Evolutionary conservation across 208 protist species (phyloP).

Genomic region (Novymonas esmeraldas): DNA sequence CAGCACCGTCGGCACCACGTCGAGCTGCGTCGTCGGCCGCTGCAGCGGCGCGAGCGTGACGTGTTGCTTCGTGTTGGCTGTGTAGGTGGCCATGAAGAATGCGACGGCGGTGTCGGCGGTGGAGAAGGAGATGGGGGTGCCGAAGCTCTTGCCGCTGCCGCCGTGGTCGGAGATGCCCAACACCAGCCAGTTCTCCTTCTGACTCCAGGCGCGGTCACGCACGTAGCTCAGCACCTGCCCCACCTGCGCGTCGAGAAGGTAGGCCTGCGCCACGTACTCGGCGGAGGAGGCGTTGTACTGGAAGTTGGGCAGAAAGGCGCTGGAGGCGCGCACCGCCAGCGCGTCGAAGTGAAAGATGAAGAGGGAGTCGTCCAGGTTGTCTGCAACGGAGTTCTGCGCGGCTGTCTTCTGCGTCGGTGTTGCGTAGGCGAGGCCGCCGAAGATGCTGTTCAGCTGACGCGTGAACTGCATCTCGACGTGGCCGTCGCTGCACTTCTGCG

Average conservation of each 20-base stretch:
- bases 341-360: constrained; percentile 77
- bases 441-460: constrained; percentile 42
- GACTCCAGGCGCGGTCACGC: constrained; percentile 42
- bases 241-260: constrained; percentile 70
- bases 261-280: constrained; percentile 65
- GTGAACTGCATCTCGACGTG: constrained; percentile 49
- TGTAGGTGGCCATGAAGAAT: constrained; percentile 73
- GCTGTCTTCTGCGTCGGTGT: constrained; percentile 30
- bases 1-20: constrained; percentile 75
- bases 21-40: constrained; percentile 58
- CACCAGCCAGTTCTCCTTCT: constrained; percentile 86
- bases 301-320: constrained; percentile 48
- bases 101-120: constrained; percentile 41
- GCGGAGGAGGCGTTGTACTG: constrained; percentile 48
- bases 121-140: constrained; percentile 44
- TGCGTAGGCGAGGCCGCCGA: constrained; percentile 50
- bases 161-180: constrained; percentile 71
- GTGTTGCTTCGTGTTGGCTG: constrained; percentile 42
- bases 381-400: constrained; percentile 37
- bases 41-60: constrained; percentile 40
- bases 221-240: constrained; percentile 71
- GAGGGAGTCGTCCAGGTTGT: constrained; percentile 53
- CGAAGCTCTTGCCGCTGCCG: constrained; percentile 53
- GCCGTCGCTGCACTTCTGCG: constrained; percentile 34
- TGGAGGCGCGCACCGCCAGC: constrained; percentile 56